Evolutionary conservation across 352 stramenopile species (phyloP), one percentile per base, ranked within the genome.

Genomic region (Pythium dissimile): DNA sequence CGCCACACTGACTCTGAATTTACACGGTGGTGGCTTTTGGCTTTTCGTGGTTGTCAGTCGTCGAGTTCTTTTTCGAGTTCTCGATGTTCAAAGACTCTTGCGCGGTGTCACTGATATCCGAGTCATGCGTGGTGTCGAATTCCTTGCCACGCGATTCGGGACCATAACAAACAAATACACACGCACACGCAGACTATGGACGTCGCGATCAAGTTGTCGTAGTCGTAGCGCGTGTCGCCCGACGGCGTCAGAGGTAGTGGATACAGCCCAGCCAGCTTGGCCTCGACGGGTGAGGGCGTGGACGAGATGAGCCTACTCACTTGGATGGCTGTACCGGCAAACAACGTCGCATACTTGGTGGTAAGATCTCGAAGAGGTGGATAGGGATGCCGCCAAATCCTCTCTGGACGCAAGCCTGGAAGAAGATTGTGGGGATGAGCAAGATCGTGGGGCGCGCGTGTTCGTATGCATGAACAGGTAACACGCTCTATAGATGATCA

Each of bases 221-320:
- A 84, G 44, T 84, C 43, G 59, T 78, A 79, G 39, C 74, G 74
- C 26, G 57, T 54, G 20, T 49, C 62, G 6, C 73, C 67, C 21
- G 62, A 47, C 16, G 54, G 51, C 0, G 51, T 66, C 28, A 70
- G 66, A 24, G 66, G 63, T 6, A 84, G 51, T 39, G 71, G 74
- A 48, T 71, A 84, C 16, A 64, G 43, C 41, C 80, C 74, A 10
- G 62, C 71, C 11, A 84, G 70, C 24, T 62, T 69, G 27, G 74
- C 63, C 30, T 81, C 74, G 27, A 84, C 77, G 9, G 71, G 79
- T 28, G 74, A 72, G 28, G 74, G 71, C 2, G 74, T 71, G 3
- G 74, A 80, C 23, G 74, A 80, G 53, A 79, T 68, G 24, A 84
- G 42, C 50, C 78, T 80, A 47, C 74, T 71, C n/a, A 84, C 71